phyloP scores from a whole-genome alignment of 495 filamentous ascomycete species.

The Talaromyces thailandensis region DNA sequence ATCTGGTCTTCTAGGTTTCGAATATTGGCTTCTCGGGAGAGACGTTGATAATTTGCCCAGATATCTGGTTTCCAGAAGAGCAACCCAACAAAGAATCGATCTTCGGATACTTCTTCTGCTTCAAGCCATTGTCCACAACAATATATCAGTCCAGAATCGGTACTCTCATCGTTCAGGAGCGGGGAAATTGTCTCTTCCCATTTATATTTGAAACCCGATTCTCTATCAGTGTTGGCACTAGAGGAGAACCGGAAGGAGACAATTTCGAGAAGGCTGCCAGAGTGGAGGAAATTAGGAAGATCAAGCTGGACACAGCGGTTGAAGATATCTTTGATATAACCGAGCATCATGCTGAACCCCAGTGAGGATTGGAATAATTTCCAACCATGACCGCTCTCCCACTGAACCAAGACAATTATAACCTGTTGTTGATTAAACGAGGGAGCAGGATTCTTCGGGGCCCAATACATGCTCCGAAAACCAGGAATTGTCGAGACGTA shows the following conservation, averaged over 20 bases:
- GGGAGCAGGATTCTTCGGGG: not conserved
- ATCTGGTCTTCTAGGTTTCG: not conserved
- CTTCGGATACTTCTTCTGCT: not conserved
- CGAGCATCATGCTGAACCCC: constrained; percentile 11
- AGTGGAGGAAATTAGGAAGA: not conserved
- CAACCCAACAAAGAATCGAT: constrained; percentile 8
- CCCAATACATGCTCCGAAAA: constrained; percentile 5
- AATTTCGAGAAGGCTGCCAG: not conserved
- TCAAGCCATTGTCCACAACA: constrained; percentile 9
- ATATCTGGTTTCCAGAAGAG: constrained; percentile 8
- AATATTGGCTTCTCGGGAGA: not conserved
- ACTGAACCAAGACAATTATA: constrained; percentile 8
- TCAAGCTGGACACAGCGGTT: constrained; percentile 8
- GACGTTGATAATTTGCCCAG: not conserved
- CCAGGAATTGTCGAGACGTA: constrained; percentile 8
- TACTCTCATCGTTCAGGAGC: not conserved
- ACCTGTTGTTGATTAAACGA: constrained; percentile 5
- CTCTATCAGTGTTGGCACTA: not conserved
- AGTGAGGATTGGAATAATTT: constrained; percentile 8
- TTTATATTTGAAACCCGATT: not conserved
- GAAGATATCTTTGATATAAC: constrained; percentile 7
- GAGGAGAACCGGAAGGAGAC: not conserved
- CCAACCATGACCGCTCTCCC: constrained; percentile 7
- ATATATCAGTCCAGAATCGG: constrained; percentile 1
- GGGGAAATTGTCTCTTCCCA: not conserved